Evolutionary conservation across 371 early-diverging fungal genomes (phyloP), one percentile per base, ranked within the genome.

Genomic region (Lichtheimia corymbifera): DNA sequence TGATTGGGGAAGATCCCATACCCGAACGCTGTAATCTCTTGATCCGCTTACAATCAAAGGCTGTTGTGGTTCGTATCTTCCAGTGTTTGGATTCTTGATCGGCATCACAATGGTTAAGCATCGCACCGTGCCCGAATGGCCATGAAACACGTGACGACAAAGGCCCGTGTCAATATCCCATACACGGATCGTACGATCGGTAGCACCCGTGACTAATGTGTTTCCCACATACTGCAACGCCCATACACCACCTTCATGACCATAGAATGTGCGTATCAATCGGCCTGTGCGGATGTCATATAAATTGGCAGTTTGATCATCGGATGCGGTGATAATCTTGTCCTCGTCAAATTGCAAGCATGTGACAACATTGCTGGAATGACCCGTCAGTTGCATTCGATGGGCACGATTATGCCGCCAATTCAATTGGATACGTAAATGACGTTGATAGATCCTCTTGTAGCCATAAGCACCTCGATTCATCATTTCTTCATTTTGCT

Each of bases 221-320:
- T 93, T 89, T 50, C 91, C 92, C 35, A 88, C 86, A 63, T 93
- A 93, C 59, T 95, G 91, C 55, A 99, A 81, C 0, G 98, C 94
- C 99, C 99, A 99, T 2, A 99, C 97, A 50, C 99, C 99, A 28
- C 99, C 99, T 24, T 93, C 94, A 73, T 99, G 99, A 7, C 98
- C 99, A 14, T 77, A 79, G 24, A 99, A 83, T 49, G 81, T 79
- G 53, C 87, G 78, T 7, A 81, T 70, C 7, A 87, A 69, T 28
- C 74, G 72, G 14, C 97, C 95, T 0, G 89, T 89, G 12, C 72
- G 74, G 5, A 91, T 90, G 66, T 94, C 92, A 65, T 93, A 97
- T 18, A 98, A 91, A 66, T 91, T 88, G 22, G 97, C 93, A 14
- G 85, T 79, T 55, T 86, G 82, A 53, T 95, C 94, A 65, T 97